phyloP scores from a whole-genome alignment of 208 protist genomes.

The Acanthamoeba culbertsoni region DNA sequence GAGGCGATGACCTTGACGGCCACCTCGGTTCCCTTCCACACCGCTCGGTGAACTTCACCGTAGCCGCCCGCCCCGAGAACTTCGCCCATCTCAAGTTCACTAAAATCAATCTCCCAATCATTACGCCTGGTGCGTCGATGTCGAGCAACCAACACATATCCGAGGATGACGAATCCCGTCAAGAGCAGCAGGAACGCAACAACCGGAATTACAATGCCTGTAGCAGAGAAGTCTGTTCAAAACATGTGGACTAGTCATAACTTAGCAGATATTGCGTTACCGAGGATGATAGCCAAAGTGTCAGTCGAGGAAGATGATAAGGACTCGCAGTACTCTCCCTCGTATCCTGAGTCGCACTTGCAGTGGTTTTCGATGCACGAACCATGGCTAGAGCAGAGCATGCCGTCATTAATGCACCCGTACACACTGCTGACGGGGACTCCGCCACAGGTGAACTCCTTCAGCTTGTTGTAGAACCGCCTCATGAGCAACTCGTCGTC shows the following conservation, averaged over 20 bases:
- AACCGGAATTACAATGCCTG: background rate
- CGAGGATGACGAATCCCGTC: background rate
- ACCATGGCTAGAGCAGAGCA: background rate
- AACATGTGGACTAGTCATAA: too few species aligned
- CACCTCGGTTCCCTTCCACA: conserved; percentile 53
- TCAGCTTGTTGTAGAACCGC: background rate
- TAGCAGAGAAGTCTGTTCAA: too few species aligned
- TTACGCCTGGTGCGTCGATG: background rate
- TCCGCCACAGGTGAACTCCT: background rate
- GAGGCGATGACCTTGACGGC: conserved; percentile 28
- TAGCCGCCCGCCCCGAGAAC: background rate
- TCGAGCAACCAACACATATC: background rate
- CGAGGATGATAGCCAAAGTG: background rate
- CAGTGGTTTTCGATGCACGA: background rate
- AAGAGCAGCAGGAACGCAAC: background rate
- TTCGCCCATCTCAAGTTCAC: background rate
- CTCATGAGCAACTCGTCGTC: background rate
- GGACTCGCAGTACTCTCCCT: background rate
- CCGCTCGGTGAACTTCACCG: background rate
- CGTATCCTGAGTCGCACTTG: background rate
- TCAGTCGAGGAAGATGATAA: background rate
- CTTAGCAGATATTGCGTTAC: too few species aligned
- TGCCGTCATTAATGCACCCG: background rate
- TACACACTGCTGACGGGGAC: background rate
- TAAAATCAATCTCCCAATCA: background rate